A percentile compares a stretch with the other conserved stretches of the same genome.
Conservation (phyloP, 306 rosid genomes). For the Crotalaria pallida region DNA sequence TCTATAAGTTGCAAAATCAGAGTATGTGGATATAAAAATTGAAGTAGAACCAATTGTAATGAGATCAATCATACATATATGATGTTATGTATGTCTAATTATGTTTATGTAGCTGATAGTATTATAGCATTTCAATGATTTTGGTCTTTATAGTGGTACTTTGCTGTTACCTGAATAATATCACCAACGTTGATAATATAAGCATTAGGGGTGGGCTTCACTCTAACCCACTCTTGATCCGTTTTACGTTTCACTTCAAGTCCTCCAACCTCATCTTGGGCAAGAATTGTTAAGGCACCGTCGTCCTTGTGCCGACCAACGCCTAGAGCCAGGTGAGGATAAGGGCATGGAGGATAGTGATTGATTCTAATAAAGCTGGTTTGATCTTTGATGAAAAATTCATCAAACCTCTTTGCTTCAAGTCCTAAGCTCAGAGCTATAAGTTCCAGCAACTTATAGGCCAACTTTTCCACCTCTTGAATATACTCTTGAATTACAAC, state of each 20-base stretch:
- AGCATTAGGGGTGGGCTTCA: slow-evolving; percentile 47
- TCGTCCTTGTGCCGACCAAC: slow-evolving; percentile 67
- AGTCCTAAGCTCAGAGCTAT: slow-evolving; percentile 53
- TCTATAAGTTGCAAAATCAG: too few species aligned
- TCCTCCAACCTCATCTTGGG: slow-evolving; percentile 61
- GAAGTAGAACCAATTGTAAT: too few species aligned
- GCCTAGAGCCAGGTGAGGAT: slow-evolving; percentile 61
- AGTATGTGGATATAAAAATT: too few species aligned
- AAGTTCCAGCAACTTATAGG: slow-evolving; percentile 42
- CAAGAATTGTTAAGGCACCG: slow-evolving; percentile 56
- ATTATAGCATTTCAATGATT: neutral
- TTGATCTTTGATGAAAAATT: slow-evolving; percentile 41
- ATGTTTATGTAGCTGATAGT: too few species aligned
- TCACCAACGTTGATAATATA: slow-evolving; percentile 64
- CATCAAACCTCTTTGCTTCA: slow-evolving; percentile 35
- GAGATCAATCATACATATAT: too few species aligned
- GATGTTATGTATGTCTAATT: too few species aligned
- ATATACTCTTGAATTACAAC: slow-evolving; percentile 44
- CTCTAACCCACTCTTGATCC: slow-evolving; percentile 52
- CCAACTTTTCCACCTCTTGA: slow-evolving; percentile 40
- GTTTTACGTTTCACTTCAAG: slow-evolving; percentile 47
- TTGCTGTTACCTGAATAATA: slow-evolving; percentile 42
- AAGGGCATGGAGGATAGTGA: slow-evolving; percentile 61
- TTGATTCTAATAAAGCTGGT: slow-evolving; percentile 41
- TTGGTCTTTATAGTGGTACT: neutral